phyloP scores from a whole-genome alignment of 768 basidiomycete genomes.

The Suillus clintonianus region DNA sequence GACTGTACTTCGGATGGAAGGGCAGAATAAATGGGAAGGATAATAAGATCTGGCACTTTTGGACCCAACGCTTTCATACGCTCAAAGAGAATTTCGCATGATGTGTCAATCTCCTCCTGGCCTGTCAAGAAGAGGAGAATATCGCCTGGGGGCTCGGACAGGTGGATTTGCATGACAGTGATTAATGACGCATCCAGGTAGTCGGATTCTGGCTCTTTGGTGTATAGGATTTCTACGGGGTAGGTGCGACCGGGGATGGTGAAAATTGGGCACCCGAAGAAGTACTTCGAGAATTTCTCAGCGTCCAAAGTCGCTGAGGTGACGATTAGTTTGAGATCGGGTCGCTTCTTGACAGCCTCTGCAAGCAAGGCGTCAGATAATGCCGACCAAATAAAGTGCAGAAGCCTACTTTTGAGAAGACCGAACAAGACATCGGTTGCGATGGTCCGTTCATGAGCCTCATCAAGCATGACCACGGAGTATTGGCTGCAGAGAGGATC shows the following conservation, averaged over 20 bases:
- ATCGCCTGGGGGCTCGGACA: slow-evolving; percentile 97
- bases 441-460: slow-evolving; percentile 98
- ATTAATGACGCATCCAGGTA: slow-evolving; percentile 98
- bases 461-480: slow-evolving; percentile 96
- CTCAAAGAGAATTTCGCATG: slow-evolving; percentile 96
- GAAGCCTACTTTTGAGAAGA: slow-evolving; percentile 64
- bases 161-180: slow-evolving; percentile 98
- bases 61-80: slow-evolving; percentile 98
- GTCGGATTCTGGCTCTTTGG: slow-evolving; percentile 96
- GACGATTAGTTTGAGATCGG: slow-evolving; percentile 96
- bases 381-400: background rate
- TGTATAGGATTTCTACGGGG: slow-evolving; percentile 97
- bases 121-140: slow-evolving; percentile 96
- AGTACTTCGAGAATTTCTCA: slow-evolving; percentile 99
- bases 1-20: slow-evolving; percentile 98
- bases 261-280: slow-evolving; percentile 98
- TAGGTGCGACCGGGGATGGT: slow-evolving; percentile 99
- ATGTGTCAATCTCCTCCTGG: slow-evolving; percentile 97
- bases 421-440: slow-evolving; percentile 99
- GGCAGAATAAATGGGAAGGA: slow-evolving; percentile 97
- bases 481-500: slow-evolving; percentile 93
- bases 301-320: slow-evolving; percentile 99
- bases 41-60: slow-evolving; percentile 97
- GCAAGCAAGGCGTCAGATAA: slow-evolving; percentile 22
- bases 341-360: slow-evolving; percentile 94